Evolutionary conservation across 2,329 filamentous ascomycete species (phyloP).

Genomic region (Fusarium palustre): DNA sequence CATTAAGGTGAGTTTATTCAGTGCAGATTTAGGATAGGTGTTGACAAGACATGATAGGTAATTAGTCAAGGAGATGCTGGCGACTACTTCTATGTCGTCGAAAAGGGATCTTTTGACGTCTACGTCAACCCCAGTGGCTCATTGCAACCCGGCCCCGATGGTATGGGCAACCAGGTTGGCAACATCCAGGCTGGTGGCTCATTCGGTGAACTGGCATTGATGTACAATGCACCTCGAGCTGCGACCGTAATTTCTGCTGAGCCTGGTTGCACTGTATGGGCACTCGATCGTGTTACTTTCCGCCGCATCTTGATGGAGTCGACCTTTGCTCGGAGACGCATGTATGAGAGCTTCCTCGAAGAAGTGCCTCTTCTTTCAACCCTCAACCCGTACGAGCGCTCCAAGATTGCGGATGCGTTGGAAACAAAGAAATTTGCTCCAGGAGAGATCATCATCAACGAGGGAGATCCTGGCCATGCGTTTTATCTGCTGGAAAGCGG

Average conservation of each 20-base stretch:
- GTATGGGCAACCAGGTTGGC: constrained; percentile 84
- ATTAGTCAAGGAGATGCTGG: constrained; percentile 96
- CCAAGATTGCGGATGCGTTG: constrained; percentile 96
- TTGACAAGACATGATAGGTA: constrained; percentile 68
- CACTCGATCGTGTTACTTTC: constrained; percentile 94
- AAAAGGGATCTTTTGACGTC: constrained; percentile 89
- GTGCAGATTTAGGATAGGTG: not conserved
- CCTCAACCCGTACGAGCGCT: constrained; percentile 91
- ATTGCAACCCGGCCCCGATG: constrained; percentile 82
- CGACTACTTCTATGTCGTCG: constrained; percentile 98
- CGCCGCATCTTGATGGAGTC: constrained; percentile 98
- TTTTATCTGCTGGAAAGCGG: constrained; percentile 93
- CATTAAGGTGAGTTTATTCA: constrained; percentile 67
- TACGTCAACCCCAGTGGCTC: constrained; percentile 84
- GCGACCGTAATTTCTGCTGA: constrained; percentile 92
- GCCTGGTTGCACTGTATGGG: constrained; percentile 85
- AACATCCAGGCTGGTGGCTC: constrained; percentile 88
- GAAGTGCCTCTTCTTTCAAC: constrained; percentile 87
- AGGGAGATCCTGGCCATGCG: constrained; percentile 90
- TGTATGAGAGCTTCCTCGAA: constrained; percentile 97
- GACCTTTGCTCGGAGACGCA: constrained; percentile 92
- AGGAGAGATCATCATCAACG: constrained; percentile 85
- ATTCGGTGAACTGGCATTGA: constrained; percentile 95
- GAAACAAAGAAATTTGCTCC: constrained; percentile 88
- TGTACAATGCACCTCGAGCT: constrained; percentile 98